phyloP scores from a whole-genome alignment of 805 yeast genomes.

The Torulaspora delbrueckii region DNA sequence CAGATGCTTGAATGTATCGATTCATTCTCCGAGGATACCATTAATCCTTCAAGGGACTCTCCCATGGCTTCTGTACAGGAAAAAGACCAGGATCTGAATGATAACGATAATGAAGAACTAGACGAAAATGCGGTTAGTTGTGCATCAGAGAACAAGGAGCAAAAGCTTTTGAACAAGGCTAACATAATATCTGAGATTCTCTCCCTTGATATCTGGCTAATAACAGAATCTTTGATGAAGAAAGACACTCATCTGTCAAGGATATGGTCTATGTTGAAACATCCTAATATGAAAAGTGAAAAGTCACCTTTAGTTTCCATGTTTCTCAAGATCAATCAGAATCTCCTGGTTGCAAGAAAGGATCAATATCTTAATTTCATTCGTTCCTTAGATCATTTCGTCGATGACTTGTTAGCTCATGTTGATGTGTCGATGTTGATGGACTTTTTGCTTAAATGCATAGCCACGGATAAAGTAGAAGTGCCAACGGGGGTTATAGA shows the following conservation, averaged over 20 bases:
- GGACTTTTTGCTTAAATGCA: conserved; percentile 83
- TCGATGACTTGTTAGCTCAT: conserved; percentile 63
- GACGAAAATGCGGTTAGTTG: conserved; percentile 21
- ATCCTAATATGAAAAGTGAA: conserved; percentile 48
- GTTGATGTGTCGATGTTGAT: conserved; percentile 84
- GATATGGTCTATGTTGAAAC: conserved; percentile 75
- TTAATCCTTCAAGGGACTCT: neutral
- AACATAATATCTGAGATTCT: conserved; percentile 64
- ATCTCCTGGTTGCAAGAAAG: conserved; percentile 71
- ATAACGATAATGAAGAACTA: conserved; percentile 2
- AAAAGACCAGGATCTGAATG: neutral
- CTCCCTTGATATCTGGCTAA: conserved; percentile 85
- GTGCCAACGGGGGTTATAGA: conserved; percentile 85
- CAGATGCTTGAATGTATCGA: conserved; percentile 27
- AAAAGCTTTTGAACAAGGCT: conserved; percentile 22
- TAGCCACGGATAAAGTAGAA: conserved; percentile 88
- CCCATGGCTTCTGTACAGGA: neutral
- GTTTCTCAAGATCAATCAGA: conserved; percentile 85
- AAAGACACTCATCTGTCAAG: conserved; percentile 55
- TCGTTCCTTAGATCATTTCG: conserved; percentile 49
- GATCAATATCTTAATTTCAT: conserved; percentile 36
- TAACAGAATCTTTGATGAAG: conserved; percentile 84
- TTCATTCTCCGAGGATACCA: conserved; percentile 12
- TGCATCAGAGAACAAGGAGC: conserved; percentile 5
- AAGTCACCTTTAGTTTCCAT: conserved; percentile 73